Conservation (phyloP, 345 rosid genomes). For the Gynandropsis gynandra region DNA sequence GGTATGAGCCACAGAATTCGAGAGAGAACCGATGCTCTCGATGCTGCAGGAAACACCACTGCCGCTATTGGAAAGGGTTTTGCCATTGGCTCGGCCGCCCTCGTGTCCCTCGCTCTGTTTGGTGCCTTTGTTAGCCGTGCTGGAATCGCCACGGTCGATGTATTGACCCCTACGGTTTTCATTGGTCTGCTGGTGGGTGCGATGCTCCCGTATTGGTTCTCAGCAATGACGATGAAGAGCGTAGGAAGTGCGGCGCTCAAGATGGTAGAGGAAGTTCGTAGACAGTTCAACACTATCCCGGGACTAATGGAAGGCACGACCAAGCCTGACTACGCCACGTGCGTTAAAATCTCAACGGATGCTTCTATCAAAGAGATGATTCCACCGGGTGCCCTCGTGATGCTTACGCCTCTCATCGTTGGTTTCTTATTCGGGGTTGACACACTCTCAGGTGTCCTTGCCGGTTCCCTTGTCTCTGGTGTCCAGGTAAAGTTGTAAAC, state of each 20-base stretch:
- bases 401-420: constrained; percentile 66
- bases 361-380: constrained; percentile 81
- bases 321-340: constrained; percentile 74
- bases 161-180: constrained; percentile 66
- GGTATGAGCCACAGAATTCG: constrained; percentile 78
- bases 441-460: constrained; percentile 63
- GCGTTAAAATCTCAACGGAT: constrained; percentile 77
- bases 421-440: constrained; percentile 63
- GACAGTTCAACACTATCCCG: constrained; percentile 75
- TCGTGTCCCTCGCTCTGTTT: constrained; percentile 65
- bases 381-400: constrained; percentile 76
- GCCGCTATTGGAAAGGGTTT: constrained; percentile 87
- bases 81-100: constrained; percentile 76
- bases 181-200: constrained; percentile 72
- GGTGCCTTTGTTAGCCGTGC: constrained; percentile 81
- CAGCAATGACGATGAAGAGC: constrained; percentile 86
- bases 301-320: constrained; percentile 66
- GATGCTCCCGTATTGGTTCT: constrained; percentile 83
- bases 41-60: constrained; percentile 84
- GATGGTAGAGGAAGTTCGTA: constrained; percentile 77
- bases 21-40: constrained; percentile 84
- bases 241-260: constrained; percentile 75
- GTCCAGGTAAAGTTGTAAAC: constrained; percentile 43
- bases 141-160: constrained; percentile 49
- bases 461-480: constrained; percentile 76